A percentile compares a stretch with the other conserved stretches of the same genome.
phyloP scores from a whole-genome alignment of 176 grass and related monocot genomes.

The Areca catechu region DNA sequence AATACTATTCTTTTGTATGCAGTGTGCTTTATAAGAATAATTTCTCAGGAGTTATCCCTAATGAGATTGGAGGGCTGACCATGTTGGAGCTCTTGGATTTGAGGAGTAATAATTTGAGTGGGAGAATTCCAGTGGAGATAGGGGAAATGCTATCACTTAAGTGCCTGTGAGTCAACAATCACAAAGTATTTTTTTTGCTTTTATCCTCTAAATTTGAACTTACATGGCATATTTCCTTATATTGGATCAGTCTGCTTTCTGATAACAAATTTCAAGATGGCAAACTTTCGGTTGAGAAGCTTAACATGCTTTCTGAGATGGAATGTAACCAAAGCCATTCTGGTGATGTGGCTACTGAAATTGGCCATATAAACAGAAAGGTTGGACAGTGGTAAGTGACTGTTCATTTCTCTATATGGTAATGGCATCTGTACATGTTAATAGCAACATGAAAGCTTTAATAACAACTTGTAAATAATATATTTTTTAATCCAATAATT shows the following conservation, averaged over 20 bases:
- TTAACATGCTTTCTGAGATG: constrained; percentile 10
- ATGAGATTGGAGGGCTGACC: constrained; percentile 56
- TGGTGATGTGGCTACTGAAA: constrained; percentile 10
- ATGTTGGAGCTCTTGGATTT: constrained; percentile 78
- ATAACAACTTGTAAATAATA: no score
- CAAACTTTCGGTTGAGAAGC: constrained; percentile 12
- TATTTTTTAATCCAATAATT: no score
- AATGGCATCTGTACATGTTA: neutral
- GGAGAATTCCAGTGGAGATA: constrained; percentile 57
- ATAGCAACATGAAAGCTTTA: neutral
- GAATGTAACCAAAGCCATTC: constrained; percentile 8
- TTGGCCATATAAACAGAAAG: constrained; percentile 45
- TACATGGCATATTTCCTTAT: constrained; percentile 10
- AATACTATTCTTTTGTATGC: constrained; percentile 20
- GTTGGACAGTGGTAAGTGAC: constrained; percentile 42
- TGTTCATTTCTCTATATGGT: neutral
- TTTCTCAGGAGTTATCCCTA: constrained; percentile 61
- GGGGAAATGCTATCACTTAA: constrained; percentile 58
- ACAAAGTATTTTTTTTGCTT: neutral
- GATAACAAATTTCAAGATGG: constrained; percentile 36
- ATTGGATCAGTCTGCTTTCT: constrained; percentile 38
- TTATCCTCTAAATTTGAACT: neutral
- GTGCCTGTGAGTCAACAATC: constrained; percentile 37
- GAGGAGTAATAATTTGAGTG: constrained; percentile 67
- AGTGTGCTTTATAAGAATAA: constrained; percentile 63